These are phyloP conservation scores for Handroanthus guayacan DNA, from an alignment of 257 asterid genomes.

Conservation along the genomic window DNA sequence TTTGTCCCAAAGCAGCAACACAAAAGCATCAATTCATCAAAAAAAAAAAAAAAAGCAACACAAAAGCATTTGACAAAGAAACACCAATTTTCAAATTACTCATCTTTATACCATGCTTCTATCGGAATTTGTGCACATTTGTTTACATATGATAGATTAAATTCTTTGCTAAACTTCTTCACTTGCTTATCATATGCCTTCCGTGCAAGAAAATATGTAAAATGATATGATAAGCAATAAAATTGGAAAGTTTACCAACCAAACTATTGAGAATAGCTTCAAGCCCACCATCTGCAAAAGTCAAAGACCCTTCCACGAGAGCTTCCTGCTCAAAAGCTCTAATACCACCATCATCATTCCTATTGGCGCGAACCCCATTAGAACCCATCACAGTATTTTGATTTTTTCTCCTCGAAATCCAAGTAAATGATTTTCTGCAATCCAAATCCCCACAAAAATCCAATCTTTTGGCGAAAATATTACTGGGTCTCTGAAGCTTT, in stretches of 20 bases:
- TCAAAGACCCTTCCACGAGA: slow-evolving; percentile 44
- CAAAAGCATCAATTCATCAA: too few relatives aligned
- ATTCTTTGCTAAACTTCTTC: not conserved
- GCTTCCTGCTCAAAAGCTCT: slow-evolving; percentile 60
- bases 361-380: slow-evolving; percentile 22
- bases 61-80: not conserved
- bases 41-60: too few relatives aligned
- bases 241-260: slow-evolving; percentile 51
- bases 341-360: slow-evolving; percentile 44
- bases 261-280: slow-evolving; percentile 61
- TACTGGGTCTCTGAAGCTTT: slow-evolving; percentile 30
- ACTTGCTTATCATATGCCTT: not conserved
- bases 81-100: slow-evolving; percentile 1
- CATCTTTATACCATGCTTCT: not conserved
- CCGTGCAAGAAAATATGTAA: not conserved
- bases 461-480: slow-evolving; percentile 35
- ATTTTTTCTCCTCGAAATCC: slow-evolving; percentile 11
- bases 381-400: slow-evolving; percentile 43
- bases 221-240: slow-evolving; percentile 5
- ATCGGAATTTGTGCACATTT: not conserved
- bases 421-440: slow-evolving; percentile 39
- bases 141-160: not conserved
- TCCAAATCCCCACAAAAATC: slow-evolving; percentile 29
- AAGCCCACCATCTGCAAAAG: slow-evolving; percentile 43
- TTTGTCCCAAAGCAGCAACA: not conserved